phyloP scores from a whole-genome alignment of 495 filamentous ascomycete species.

The Talaromyces trachyspermus region DNA sequence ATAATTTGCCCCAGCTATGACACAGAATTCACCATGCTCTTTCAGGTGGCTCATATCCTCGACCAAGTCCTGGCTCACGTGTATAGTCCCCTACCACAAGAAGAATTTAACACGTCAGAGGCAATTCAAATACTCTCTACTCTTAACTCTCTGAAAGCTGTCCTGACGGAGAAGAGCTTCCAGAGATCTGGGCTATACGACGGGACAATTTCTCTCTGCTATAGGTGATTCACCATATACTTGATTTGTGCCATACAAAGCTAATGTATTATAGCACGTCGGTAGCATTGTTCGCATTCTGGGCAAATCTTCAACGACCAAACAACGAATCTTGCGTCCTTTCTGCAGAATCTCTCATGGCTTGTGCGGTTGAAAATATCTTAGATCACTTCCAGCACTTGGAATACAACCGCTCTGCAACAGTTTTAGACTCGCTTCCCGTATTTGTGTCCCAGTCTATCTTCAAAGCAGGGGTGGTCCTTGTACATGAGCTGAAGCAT shows the following conservation, averaged over 20 bases:
- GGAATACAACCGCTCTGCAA: background rate
- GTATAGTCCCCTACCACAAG: background rate
- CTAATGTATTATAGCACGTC: slow-evolving; percentile 2
- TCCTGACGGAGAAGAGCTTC: background rate
- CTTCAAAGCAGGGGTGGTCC: background rate
- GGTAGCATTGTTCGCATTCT: slow-evolving; percentile 1
- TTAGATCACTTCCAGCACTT: slow-evolving; percentile 2
- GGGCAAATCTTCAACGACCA: background rate
- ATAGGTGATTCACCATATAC: background rate
- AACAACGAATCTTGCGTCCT: background rate
- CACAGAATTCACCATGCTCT: background rate
- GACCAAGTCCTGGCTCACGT: background rate
- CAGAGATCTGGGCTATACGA: slow-evolving; percentile 1
- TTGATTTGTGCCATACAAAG: background rate
- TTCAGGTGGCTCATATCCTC: background rate
- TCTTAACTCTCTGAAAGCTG: background rate
- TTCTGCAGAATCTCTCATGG: slow-evolving; percentile 1
- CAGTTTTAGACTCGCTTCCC: background rate
- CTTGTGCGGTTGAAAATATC: slow-evolving; percentile 1
- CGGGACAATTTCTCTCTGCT: slow-evolving; percentile 1
- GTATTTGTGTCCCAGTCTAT: background rate
- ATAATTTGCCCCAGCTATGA: background rate
- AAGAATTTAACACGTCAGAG: background rate
- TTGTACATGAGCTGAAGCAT: background rate
- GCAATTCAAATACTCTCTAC: background rate